Percentiles rank a stretch among this genome's conserved stretches.
Evolutionary conservation across 352 stramenopile genomes (phyloP).

Genomic region (Pythium coloratum): DNA sequence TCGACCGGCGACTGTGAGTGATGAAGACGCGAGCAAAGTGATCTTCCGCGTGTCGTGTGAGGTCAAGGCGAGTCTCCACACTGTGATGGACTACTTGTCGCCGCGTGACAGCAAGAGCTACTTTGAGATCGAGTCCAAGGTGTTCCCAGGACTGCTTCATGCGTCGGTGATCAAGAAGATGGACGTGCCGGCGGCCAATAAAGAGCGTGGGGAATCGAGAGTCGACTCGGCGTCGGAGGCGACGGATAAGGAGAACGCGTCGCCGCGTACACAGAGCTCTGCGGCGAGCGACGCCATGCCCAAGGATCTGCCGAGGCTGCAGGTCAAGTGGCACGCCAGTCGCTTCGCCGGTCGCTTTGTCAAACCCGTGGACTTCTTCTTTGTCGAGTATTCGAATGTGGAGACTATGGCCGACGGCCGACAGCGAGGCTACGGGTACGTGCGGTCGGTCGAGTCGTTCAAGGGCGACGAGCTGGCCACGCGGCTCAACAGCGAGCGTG

Average conservation of each 20-base stretch:
- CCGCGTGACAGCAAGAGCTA: slow-evolving; percentile 71
- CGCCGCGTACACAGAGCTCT: slow-evolving; percentile 41
- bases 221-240: not conserved
- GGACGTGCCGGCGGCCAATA: slow-evolving; percentile 40
- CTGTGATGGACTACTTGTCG: slow-evolving; percentile 81
- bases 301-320: slow-evolving; percentile 61
- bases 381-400: slow-evolving; percentile 85
- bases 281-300: slow-evolving; percentile 40
- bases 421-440: slow-evolving; percentile 71
- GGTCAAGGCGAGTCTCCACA: slow-evolving; percentile 72
- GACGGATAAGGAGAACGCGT: slow-evolving; percentile 23
- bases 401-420: slow-evolving; percentile 64
- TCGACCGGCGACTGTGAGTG: slow-evolving; percentile 44
- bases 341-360: slow-evolving; percentile 79
- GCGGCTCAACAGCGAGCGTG: slow-evolving; percentile 61
- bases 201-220: slow-evolving; percentile 8
- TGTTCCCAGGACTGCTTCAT: slow-evolving; percentile 79
- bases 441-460: slow-evolving; percentile 81
- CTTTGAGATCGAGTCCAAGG: slow-evolving; percentile 77
- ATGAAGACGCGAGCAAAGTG: slow-evolving; percentile 59
- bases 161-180: slow-evolving; percentile 81
- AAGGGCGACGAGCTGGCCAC: slow-evolving; percentile 78
- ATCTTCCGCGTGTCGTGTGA: slow-evolving; percentile 86
- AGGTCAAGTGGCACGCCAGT: slow-evolving; percentile 87
- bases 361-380: slow-evolving; percentile 86